phyloP scores from a whole-genome alignment of 805 yeast species.

The Ogataea saltuana region DNA sequence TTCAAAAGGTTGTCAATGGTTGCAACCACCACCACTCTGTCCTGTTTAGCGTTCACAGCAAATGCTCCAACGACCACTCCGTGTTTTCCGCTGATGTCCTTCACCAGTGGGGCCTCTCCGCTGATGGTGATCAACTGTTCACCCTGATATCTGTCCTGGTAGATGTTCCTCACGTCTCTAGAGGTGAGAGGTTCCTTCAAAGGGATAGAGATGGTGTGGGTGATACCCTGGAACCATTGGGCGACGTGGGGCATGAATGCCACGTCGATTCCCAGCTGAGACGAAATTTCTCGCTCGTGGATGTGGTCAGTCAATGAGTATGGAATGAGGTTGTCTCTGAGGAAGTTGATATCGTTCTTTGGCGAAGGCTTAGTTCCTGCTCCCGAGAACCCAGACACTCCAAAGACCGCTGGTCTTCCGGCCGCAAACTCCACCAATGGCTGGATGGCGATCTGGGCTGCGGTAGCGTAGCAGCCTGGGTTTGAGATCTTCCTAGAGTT shows the following conservation, averaged over 20 bases:
- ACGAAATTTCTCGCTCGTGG: constrained; percentile 91
- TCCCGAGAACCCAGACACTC: constrained; percentile 98
- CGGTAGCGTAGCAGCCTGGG: constrained; percentile 99
- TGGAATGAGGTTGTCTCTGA: constrained; percentile 85
- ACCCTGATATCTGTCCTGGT: constrained; percentile 83
- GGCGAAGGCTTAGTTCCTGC: constrained; percentile 99
- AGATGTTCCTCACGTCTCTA: constrained; percentile 80
- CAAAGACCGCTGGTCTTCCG: constrained; percentile 84
- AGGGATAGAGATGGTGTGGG: constrained; percentile 90
- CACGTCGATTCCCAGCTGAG: constrained; percentile 72
- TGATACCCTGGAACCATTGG: constrained; percentile 98
- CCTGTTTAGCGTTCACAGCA: constrained; percentile 83
- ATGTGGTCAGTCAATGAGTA: constrained; percentile 95
- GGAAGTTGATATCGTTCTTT: constrained; percentile 77
- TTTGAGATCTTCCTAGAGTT: constrained; percentile 82
- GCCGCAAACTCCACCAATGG: constrained; percentile 71
- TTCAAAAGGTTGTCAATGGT: constrained; percentile 94
- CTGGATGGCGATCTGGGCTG: constrained; percentile 88
- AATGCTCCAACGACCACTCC: constrained; percentile 96
- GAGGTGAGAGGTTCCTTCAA: constrained; percentile 69
- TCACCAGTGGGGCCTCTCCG: constrained; percentile 92
- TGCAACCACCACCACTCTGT: constrained; percentile 91
- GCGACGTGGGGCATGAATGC: constrained; percentile 98
- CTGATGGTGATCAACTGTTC: constrained; percentile 83
- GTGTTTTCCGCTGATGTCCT: constrained; percentile 89